Evolutionary conservation across 371 early-diverging fungal species (phyloP).

Genomic region (Paraphysoderma sedebokerense): DNA sequence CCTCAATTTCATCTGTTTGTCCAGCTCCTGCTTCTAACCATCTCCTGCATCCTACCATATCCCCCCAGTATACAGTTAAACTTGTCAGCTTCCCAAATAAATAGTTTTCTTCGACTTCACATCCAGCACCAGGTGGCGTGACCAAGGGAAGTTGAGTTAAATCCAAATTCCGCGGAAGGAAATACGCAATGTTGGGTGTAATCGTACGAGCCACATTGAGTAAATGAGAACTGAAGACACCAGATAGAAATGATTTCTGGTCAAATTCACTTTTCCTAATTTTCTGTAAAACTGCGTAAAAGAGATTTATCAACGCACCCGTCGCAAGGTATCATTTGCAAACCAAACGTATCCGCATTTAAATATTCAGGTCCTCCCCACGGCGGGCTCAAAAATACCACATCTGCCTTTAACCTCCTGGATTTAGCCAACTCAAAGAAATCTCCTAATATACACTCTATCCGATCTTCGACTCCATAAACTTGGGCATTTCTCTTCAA

Average conservation of each 20-base stretch:
- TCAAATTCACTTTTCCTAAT: background rate
- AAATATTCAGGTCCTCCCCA: constrained; percentile 66
- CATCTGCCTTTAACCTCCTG: constrained; percentile 54
- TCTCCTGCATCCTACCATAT: too few species aligned
- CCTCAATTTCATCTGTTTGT: too few species aligned
- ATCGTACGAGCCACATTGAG: background rate
- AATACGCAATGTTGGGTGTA: background rate
- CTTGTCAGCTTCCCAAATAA: constrained; percentile 39
- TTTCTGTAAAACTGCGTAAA: background rate
- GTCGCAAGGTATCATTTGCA: constrained; percentile 5
- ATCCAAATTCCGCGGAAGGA: background rate
- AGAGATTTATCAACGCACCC: background rate
- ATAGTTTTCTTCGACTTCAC: constrained; percentile 55
- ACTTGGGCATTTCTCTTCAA: constrained; percentile 72
- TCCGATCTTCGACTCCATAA: constrained; percentile 79
- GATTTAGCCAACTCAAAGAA: constrained; percentile 41
- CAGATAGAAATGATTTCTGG: background rate
- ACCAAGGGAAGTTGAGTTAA: background rate
- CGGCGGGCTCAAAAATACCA: constrained; percentile 82
- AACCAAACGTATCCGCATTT: constrained; percentile 2
- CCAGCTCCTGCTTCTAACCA: too few species aligned
- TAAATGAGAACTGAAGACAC: background rate
- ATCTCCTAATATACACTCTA: constrained; percentile 77
- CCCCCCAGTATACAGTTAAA: constrained; percentile 47
- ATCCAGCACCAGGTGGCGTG: constrained; percentile 28